These are phyloP conservation scores for Comarum palustre DNA, from an alignment of 306 rosid genomes.

Conservation along the genomic window DNA sequence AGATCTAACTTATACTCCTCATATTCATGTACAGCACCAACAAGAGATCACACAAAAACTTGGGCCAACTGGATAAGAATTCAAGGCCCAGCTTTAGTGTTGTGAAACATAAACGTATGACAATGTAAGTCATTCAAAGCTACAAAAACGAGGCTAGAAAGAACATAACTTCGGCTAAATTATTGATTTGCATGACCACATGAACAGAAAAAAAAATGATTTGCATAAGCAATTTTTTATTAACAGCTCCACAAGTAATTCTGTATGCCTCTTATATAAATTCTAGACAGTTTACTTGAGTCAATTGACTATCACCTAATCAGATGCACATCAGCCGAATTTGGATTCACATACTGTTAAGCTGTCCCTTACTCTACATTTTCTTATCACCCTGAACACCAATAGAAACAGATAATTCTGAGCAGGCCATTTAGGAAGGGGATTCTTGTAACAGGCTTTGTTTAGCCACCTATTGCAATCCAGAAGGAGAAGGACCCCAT, in stretches of 20 bases:
- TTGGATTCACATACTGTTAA: neutral
- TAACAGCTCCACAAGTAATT: neutral
- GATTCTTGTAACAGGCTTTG: neutral
- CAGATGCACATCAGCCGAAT: neutral
- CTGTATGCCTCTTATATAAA: neutral
- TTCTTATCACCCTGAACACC: neutral
- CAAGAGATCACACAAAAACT: neutral
- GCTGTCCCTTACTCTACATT: neutral
- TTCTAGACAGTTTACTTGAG: neutral
- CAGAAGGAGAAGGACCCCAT: neutral
- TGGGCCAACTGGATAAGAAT: neutral
- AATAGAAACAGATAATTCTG: neutral
- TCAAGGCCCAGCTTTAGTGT: neutral
- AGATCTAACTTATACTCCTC: neutral
- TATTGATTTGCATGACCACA: neutral
- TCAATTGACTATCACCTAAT: neutral
- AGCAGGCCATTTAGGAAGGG: neutral
- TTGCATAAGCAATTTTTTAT: neutral
- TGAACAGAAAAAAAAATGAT: neutral
- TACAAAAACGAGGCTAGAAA: neutral
- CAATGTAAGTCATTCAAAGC: neutral
- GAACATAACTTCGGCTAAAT: neutral
- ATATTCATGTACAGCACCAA: neutral
- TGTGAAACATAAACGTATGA: neutral
- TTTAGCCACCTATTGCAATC: neutral